Evolutionary conservation across 1,284 basidiomycete genomes (phyloP).

Genomic region (Cryptococcus maquisensis): DNA sequence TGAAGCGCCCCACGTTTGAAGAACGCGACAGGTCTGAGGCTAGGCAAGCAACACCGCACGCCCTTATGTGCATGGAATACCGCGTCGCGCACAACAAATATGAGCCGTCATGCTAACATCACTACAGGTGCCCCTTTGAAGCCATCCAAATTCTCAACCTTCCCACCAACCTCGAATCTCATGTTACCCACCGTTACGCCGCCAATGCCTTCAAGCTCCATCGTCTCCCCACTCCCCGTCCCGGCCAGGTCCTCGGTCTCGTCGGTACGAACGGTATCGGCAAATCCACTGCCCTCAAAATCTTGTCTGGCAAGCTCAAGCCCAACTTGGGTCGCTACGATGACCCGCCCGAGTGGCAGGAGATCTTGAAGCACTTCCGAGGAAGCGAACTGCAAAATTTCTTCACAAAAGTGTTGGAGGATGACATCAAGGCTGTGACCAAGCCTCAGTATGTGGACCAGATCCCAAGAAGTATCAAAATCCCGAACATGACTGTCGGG

Average conservation of each 20-base stretch:
- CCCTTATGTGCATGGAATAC: no score
- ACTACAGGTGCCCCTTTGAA: conserved; percentile 84
- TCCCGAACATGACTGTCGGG: conserved; percentile 70
- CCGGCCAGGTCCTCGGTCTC: conserved; percentile 90
- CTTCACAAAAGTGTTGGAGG: conserved; percentile 97
- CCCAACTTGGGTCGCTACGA: conserved; percentile 55
- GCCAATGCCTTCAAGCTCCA: conserved; percentile 98
- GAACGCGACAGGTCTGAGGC: background rate
- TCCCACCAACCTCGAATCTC: conserved; percentile 86
- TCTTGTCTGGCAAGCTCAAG: conserved; percentile 91
- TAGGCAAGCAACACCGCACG: no score
- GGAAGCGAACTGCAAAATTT: conserved; percentile 97
- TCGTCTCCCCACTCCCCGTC: conserved; percentile 87
- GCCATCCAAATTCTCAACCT: conserved; percentile 96
- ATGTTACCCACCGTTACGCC: conserved; percentile 94
- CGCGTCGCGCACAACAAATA: background rate
- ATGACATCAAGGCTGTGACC: conserved; percentile 94
- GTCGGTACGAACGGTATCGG: conserved; percentile 98
- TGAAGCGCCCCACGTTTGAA: no score
- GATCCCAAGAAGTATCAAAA: conserved; percentile 89
- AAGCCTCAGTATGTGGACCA: conserved; percentile 99
- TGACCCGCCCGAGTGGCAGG: conserved; percentile 94
- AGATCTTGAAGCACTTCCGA: conserved; percentile 94
- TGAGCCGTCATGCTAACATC: background rate
- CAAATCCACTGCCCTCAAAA: conserved; percentile 93